Conservation (phyloP, 352 stramenopile genomes). For the Globisporangium uncinulatum region DNA sequence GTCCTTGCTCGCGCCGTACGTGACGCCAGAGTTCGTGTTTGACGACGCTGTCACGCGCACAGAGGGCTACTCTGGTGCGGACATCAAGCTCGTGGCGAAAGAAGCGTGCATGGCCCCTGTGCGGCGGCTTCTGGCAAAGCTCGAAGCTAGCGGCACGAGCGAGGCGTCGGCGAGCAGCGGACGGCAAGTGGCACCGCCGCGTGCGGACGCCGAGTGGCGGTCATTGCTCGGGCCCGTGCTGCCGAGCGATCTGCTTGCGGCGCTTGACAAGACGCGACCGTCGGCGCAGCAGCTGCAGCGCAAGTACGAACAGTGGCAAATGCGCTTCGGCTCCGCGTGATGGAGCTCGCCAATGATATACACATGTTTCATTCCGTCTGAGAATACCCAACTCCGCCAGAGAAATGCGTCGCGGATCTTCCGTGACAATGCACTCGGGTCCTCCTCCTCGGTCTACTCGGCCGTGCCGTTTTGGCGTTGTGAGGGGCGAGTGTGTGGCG, state of each 20-base stretch:
- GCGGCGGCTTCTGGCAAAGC: constrained; percentile 52
- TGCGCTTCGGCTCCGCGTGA: constrained; percentile 71
- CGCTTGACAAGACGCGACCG: constrained; percentile 75
- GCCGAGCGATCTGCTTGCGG: constrained; percentile 38
- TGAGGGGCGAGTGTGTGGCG: constrained; percentile 18
- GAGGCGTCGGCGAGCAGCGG: no score
- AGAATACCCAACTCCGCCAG: no score
- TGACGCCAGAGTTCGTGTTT: constrained; percentile 41
- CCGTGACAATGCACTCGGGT: background rate
- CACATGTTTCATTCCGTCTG: no score
- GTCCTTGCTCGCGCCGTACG: constrained; percentile 57
- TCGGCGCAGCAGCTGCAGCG: constrained; percentile 66
- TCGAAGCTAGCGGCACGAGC: constrained; percentile 37
- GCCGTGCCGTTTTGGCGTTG: constrained; percentile 15
- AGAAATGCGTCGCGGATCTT: constrained; percentile 8
- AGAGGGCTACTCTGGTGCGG: constrained; percentile 74
- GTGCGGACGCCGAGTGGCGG: constrained; percentile 34
- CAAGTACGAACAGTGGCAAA: constrained; percentile 81
- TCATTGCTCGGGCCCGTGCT: constrained; percentile 54
- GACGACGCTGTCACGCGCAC: constrained; percentile 42
- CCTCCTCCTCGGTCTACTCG: background rate
- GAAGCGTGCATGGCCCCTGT: constrained; percentile 83
- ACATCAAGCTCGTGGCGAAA: constrained; percentile 85
- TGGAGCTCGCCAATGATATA: background rate
- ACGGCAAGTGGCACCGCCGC: background rate